A percentile compares a stretch with the other conserved stretches of the same genome.
Conservation (phyloP, 805 yeast species). For the Yarrowia osloensis region DNA sequence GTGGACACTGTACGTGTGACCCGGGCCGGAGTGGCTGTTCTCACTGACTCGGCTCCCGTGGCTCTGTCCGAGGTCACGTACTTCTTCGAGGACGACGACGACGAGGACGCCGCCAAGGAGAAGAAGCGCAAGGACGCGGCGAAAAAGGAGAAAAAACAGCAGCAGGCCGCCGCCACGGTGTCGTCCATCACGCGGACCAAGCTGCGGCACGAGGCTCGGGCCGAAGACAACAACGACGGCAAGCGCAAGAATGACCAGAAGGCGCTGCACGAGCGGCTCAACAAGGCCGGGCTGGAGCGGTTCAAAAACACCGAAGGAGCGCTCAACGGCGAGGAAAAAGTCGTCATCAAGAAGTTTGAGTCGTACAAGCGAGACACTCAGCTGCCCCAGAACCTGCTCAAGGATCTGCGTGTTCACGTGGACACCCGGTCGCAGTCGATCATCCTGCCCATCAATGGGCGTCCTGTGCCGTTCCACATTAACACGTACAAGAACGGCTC, state of each 20-base stretch:
- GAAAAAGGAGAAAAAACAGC: constrained; percentile 37
- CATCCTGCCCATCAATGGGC: constrained; percentile 85
- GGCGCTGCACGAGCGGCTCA: constrained; percentile 80
- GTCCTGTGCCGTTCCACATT: constrained; percentile 98
- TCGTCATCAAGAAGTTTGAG: constrained; percentile 88
- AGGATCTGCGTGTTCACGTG: constrained; percentile 82
- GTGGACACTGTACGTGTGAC: constrained; percentile 80
- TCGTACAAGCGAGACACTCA: constrained; percentile 92
- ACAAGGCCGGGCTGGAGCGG: constrained; percentile 80
- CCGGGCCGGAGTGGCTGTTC: constrained; percentile 58
- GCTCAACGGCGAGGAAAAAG: constrained; percentile 50
- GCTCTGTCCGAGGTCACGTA: constrained; percentile 74
- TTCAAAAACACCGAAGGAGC: constrained; percentile 56
- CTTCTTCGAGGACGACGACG: constrained; percentile 75
- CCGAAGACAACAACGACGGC: constrained; percentile 66
- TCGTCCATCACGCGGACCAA: constrained; percentile 77
- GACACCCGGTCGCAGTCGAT: constrained; percentile 88
- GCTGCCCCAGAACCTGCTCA: constrained; percentile 71
- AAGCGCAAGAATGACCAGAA: constrained; percentile 80
- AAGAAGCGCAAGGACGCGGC: constrained; percentile 32
- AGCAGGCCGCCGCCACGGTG: constrained; percentile 45
- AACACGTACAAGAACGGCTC: constrained; percentile 92
- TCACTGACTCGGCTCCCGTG: constrained; percentile 71
- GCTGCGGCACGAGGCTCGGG: constrained; percentile 55
- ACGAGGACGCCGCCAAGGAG: constrained; percentile 48